Percentiles rank a stretch among this genome's conserved stretches.
Conservation (phyloP, 495 filamentous ascomycete genomes). For the Talaromyces adpressus region DNA sequence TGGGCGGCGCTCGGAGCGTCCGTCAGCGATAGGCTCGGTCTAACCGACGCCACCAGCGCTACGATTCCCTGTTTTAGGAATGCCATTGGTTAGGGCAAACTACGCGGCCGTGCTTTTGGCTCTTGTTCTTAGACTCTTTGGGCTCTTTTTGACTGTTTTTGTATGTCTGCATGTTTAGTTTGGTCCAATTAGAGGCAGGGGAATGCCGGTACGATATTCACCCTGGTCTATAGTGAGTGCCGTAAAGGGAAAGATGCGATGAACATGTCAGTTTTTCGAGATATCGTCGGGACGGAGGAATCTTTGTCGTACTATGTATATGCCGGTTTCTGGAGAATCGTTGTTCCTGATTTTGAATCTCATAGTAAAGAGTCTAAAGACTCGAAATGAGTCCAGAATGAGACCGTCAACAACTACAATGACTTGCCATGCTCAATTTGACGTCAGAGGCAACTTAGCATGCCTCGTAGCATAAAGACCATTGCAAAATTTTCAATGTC, state of each 20-base stretch:
- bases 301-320: not conserved
- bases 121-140: not conserved
- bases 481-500: not conserved
- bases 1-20: conserved; percentile 8
- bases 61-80: not conserved
- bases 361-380: not conserved
- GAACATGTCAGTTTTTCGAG: not conserved
- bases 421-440: not conserved
- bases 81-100: not conserved
- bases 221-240: not conserved
- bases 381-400: not conserved
- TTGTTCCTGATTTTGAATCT: not conserved
- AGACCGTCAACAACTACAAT: not conserved
- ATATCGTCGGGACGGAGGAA: not conserved
- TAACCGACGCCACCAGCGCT: conserved; percentile 7
- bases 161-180: not conserved
- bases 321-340: not conserved
- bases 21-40: conserved; percentile 1
- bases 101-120: not conserved
- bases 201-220: not conserved
- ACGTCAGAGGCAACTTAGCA: not conserved
- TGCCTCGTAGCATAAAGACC: not conserved
- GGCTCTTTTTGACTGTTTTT: not conserved
- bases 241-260: not conserved
- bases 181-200: not conserved